phyloP scores from a whole-genome alignment of 345 rosid species.

The Brassica napus region DNA sequence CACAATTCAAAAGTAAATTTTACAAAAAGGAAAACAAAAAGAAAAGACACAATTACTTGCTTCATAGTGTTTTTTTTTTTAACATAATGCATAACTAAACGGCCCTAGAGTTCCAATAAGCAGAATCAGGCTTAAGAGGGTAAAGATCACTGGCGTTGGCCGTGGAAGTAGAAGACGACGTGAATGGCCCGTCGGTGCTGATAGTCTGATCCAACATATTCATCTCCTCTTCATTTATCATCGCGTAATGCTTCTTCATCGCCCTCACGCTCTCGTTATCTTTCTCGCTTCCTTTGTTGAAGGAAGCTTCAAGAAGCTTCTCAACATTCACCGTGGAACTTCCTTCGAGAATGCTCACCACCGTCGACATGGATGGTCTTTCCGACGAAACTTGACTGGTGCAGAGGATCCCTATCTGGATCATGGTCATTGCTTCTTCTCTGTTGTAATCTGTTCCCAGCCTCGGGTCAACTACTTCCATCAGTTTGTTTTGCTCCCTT shows the following conservation, averaged over 20 bases:
- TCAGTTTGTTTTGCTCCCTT: conserved; percentile 44
- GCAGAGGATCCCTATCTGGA: conserved; percentile 54
- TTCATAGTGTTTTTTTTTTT: neutral
- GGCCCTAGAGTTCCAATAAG: conserved; percentile 33
- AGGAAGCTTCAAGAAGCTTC: conserved; percentile 36
- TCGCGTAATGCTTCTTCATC: conserved; percentile 41
- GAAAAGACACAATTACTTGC: neutral
- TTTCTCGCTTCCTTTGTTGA: conserved; percentile 9
- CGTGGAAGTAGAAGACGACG: conserved; percentile 38
- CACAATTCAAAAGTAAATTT: neutral
- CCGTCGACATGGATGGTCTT: conserved; percentile 59
- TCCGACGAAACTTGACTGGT: conserved; percentile 40
- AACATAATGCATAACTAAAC: conserved; percentile 1
- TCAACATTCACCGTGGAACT: conserved; percentile 35
- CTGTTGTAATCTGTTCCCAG: conserved; percentile 47
- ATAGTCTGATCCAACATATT: conserved; percentile 18
- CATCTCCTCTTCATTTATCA: conserved; percentile 12
- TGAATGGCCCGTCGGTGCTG: conserved; percentile 35
- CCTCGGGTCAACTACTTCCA: conserved; percentile 49
- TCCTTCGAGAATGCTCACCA: conserved; percentile 64
- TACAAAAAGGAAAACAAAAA: conserved; percentile 7
- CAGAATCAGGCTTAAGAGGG: conserved; percentile 36
- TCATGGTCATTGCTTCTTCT: conserved; percentile 48
- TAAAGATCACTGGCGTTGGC: conserved; percentile 42
- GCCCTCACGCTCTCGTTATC: conserved; percentile 33